Conservation (phyloP, 345 rosid species). For the Limnanthes douglasii region DNA sequence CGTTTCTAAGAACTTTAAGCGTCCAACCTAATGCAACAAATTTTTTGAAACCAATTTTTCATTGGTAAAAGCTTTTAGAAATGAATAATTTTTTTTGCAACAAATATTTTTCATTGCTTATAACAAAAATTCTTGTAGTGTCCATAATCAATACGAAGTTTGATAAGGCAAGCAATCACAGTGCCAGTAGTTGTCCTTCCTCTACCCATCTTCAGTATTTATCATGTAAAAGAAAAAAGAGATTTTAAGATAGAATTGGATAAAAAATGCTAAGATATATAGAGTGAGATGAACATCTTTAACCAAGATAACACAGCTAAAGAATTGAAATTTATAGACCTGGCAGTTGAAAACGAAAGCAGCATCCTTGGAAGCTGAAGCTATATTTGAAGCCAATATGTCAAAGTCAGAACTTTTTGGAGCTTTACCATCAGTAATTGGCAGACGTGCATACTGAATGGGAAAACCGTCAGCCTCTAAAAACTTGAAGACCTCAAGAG, state of each 20-base stretch:
- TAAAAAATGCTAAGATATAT: too few species aligned
- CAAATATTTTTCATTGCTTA: too few species aligned
- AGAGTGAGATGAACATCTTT: too few species aligned
- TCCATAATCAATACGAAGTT: constrained; percentile 79
- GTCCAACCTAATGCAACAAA: too few species aligned
- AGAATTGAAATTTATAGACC: too few species aligned
- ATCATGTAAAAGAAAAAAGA: constrained; percentile 4
- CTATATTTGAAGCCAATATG: constrained; percentile 51
- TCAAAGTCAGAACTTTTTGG: constrained; percentile 95
- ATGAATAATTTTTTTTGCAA: too few species aligned
- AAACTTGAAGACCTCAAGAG: constrained; percentile 80
- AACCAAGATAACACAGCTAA: too few species aligned
- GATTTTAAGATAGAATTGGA: too few species aligned
- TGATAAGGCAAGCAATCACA: constrained; percentile 92
- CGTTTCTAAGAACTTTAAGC: too few species aligned
- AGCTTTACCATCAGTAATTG: constrained; percentile 97
- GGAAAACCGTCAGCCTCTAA: constrained; percentile 80
- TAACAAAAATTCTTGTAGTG: too few species aligned
- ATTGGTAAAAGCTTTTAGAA: too few species aligned
- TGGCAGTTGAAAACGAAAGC: constrained; percentile 97
- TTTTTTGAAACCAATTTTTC: too few species aligned
- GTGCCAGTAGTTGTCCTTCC: constrained; percentile 99
- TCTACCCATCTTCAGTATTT: constrained; percentile 74
- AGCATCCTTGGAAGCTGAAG: constrained; percentile 85
- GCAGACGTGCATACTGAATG: constrained; percentile 81